A percentile compares a stretch with the other conserved stretches of the same genome.
These are phyloP conservation scores for Hypoxylon cercidicola DNA, from an alignment of 495 filamentous ascomycete genomes.

Conservation along the genomic window DNA sequence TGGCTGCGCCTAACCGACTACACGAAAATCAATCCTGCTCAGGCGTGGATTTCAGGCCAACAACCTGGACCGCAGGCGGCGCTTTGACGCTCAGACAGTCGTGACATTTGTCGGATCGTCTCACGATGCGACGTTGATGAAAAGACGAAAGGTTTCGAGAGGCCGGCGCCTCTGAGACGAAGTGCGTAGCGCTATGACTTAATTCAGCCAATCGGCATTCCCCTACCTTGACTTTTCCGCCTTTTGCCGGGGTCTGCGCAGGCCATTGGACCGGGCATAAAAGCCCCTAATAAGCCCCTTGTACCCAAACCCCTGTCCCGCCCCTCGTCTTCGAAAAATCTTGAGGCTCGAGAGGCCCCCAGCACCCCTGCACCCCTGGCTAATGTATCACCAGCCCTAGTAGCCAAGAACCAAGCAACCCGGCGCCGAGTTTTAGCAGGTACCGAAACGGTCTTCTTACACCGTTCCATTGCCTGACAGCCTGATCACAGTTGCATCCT, in stretches of 20 bases:
- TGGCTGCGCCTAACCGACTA: conserved; percentile 10
- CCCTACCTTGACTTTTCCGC: neutral
- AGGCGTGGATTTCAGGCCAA: conserved; percentile 14
- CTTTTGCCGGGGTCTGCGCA: neutral
- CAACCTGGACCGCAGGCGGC: conserved; percentile 11
- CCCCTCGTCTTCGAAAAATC: conserved; percentile 5
- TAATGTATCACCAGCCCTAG: conserved; percentile 18
- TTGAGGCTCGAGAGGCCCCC: conserved; percentile 28
- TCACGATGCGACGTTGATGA: conserved; percentile 43
- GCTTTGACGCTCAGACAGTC: conserved; percentile 23
- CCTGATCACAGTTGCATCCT: neutral
- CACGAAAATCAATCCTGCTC: conserved; percentile 14
- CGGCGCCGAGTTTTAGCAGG: neutral
- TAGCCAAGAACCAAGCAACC: conserved; percentile 24
- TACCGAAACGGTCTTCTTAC: neutral
- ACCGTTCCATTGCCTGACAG: neutral
- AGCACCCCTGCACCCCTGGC: conserved; percentile 11
- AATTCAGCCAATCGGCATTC: conserved; percentile 25
- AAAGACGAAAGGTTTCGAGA: conserved; percentile 41
- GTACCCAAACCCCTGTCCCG: conserved; percentile 7
- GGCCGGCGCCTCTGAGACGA: conserved; percentile 30
- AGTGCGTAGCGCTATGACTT: conserved; percentile 14
- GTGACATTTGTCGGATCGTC: conserved; percentile 42
- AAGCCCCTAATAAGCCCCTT: conserved; percentile 26
- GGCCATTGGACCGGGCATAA: conserved; percentile 8